A percentile compares a stretch with the other conserved stretches of the same genome.
Conservation (phyloP, 169 alveolate genomes). For the Eimeria necatrix region DNA sequence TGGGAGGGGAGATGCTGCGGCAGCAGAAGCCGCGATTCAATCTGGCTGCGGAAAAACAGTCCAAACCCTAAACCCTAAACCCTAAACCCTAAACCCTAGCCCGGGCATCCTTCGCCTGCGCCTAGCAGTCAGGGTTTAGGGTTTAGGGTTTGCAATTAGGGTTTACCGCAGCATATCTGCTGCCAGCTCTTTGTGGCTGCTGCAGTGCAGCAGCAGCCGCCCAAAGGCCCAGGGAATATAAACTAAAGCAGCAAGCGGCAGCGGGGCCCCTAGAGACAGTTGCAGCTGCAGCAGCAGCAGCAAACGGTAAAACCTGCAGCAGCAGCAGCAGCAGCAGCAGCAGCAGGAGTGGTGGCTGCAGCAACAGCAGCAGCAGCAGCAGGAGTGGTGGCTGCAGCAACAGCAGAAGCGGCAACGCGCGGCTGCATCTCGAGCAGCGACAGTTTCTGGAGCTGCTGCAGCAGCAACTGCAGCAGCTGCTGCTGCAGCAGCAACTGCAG, state of each 20-base stretch:
- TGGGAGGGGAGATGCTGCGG: too few relatives aligned
- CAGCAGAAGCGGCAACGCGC: constrained; percentile 38
- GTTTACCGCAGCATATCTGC: constrained; percentile 28
- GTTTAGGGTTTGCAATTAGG: neutral
- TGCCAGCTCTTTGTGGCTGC: neutral
- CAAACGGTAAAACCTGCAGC: constrained; percentile 22
- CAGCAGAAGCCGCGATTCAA: too few relatives aligned
- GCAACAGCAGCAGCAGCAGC: neutral
- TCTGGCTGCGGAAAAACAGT: too few relatives aligned
- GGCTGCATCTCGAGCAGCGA: neutral
- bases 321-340: constrained; percentile 38
- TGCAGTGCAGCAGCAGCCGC: neutral
- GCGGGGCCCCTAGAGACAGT: neutral
- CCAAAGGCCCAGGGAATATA: too few relatives aligned
- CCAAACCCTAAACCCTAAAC: too few relatives aligned
- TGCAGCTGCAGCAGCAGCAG: constrained; percentile 33
- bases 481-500: constrained; percentile 8
- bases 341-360: neutral
- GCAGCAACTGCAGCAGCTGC: constrained; percentile 48
- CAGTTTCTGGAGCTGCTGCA: constrained; percentile 12
- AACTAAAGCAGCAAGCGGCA: too few relatives aligned
- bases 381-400: neutral
- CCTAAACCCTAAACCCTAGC: too few relatives aligned
- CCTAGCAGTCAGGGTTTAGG: too few relatives aligned
- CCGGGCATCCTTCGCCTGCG: too few relatives aligned